Evolutionary conservation across 495 filamentous ascomycete genomes (phyloP), one percentile per base, ranked within the genome.

Genomic region (Hypomontagnella monticulosa): DNA sequence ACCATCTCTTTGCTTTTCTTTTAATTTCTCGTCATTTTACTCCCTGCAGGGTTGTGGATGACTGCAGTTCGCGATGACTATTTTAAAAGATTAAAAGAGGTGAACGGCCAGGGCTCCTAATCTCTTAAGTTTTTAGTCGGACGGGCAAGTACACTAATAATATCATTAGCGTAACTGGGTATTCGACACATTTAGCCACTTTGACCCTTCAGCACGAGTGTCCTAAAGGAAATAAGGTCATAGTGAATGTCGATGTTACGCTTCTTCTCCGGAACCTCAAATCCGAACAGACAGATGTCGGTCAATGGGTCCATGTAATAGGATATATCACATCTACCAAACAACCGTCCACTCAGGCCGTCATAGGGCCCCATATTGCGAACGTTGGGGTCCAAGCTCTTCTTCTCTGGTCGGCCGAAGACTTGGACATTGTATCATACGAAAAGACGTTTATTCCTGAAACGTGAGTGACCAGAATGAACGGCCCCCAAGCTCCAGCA

Each of bases 281-380:
- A 16, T 73, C 82, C 27, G 85, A 88, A 51, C 86, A 91, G 23
- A 81, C 88, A 53, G 80, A 86, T 38, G 78, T 89, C 48, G 95
- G 95, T n/a, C 85, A 89, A 46, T 99, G 95, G 95, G 73, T 97
- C 15, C 95, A 97, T 74, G 84, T 97, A 0, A 83, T 97, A 52
- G 95, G 94, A 1, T 97, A 97, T 74, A 81, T 96, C 34, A 76
- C 81, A 70, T 65, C 63, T 41, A 51, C 61, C 52, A 46, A 67
- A 34, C 47, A 27, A 40, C 32, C 19, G 41, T 30, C 23, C 20
- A 44, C 43, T 18, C 55, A 56, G 55, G 30, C 52, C 19, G 47
- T 8, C 12, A 43, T 14, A 37, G 43, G 14, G 18, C 40, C 36
- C 20, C 12, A 44, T 34, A 20, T 42, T n/a, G 34, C 36, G 12